phyloP scores from a whole-genome alignment of 352 stramenopile species.

The Globisporangium spinosum region DNA sequence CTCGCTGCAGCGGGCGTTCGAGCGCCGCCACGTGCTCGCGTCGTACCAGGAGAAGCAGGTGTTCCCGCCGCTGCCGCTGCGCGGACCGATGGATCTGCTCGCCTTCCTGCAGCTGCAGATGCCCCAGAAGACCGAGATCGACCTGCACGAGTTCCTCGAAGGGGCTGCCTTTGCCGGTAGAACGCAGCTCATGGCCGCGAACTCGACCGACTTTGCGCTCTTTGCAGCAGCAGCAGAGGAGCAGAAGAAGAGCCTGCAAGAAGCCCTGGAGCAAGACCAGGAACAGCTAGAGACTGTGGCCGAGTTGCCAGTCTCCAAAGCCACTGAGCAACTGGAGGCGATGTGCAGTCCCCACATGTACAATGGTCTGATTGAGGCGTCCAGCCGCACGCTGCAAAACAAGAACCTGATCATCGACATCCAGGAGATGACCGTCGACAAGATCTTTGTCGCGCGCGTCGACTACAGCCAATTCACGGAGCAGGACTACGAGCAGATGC shows the following conservation, averaged over 20 bases:
- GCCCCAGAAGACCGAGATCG: constrained; percentile 25
- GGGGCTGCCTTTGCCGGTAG: constrained; percentile 27
- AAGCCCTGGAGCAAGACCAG: not conserved
- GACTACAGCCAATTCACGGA: constrained; percentile 35
- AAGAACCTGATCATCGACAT: constrained; percentile 37
- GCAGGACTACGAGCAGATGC: constrained; percentile 27
- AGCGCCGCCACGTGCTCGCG: constrained; percentile 18
- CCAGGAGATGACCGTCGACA: constrained; percentile 30
- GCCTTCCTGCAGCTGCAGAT: constrained; percentile 37
- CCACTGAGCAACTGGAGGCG: constrained; percentile 18
- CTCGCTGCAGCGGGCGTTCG: constrained; percentile 17
- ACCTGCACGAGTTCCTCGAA: constrained; percentile 39
- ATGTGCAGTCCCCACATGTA: constrained; percentile 35
- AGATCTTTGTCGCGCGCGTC: constrained; percentile 24
- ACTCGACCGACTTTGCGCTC: constrained; percentile 32
- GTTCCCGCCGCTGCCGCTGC: constrained; percentile 24
- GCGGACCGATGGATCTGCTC: constrained; percentile 21
- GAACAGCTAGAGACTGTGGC: not conserved
- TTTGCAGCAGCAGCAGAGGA: constrained; percentile 20
- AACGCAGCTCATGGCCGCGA: constrained; percentile 30
- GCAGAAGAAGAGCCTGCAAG: not conserved
- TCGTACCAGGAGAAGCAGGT: constrained; percentile 28
- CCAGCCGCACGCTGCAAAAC: constrained; percentile 18
- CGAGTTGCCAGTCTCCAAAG: not conserved
- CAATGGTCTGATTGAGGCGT: constrained; percentile 22